Evolutionary conservation across 352 stramenopile genomes (phyloP).

Genomic region (Pythium rishiriense): DNA sequence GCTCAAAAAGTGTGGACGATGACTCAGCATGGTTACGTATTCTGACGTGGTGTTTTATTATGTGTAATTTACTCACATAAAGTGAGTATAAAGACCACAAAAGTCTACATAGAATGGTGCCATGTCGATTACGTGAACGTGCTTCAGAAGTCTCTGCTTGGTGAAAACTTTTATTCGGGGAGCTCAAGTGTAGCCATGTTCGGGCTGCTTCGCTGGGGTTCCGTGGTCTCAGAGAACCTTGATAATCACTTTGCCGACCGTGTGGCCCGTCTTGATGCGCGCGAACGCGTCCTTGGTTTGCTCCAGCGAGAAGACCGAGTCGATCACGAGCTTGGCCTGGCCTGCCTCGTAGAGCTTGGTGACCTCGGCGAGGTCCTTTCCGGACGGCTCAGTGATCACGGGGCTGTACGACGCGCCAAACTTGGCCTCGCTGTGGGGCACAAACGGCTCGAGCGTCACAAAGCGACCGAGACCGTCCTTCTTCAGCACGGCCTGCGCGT

Average conservation of each 20-base stretch:
- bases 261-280: conserved; percentile 44
- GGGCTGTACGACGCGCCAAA: conserved; percentile 41
- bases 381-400: conserved; percentile 24
- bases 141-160: no score
- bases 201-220: no score
- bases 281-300: conserved; percentile 40
- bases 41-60: no score
- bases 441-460: conserved; percentile 34
- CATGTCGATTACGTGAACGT: no score
- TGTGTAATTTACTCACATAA: no score
- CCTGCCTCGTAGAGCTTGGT: conserved; percentile 36
- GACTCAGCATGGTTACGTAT: no score
- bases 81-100: no score
- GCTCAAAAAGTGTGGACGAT: no score
- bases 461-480: conserved; percentile 43
- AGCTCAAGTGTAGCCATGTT: no score
- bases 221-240: conserved; percentile 36
- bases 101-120: no score
- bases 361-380: conserved; percentile 39
- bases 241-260: conserved; percentile 67
- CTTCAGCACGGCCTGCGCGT: conserved; percentile 36
- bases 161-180: no score
- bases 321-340: conserved; percentile 34
- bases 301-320: conserved; percentile 46
- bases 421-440: conserved; percentile 45